Base-by-base conservation (phyloP, 2,329 filamentous ascomycete species). In the Sclerotinia spermophila region DNA sequence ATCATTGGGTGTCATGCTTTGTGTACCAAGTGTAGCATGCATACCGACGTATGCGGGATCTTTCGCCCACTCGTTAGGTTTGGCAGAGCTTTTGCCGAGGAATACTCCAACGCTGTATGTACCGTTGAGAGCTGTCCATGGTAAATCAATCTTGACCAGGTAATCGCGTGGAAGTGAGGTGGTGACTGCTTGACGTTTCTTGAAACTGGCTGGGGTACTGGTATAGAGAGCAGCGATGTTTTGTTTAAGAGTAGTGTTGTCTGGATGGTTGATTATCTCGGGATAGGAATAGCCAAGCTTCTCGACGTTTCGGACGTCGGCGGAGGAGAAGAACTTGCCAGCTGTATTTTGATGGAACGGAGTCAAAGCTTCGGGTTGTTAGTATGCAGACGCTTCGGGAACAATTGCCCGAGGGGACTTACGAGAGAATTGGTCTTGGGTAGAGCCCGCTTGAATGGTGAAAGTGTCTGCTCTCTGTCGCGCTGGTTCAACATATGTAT, bases 251-350 rank as follows among this genome's bases (percentile, higher is more conserved):
- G 71, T 67, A 5, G 13, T 15, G 44, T 71, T 69, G 33, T 30
- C 30, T 19, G 70, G 67, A 19, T 65, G 45, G 33, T 66, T 48
- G 38, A 62, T 24, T 6, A 69, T 27, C 74, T 94, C 92, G 0
- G 87, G 83, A 77, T 96, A 96, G 0, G 87, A 89, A 78, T 95
- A 95, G 19, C 89, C 89, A 78, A 95, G 90, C 2, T 81, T 42
- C 17, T 59, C 51, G 33, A 62, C 60, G 5, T 68, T 45, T 24
- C 70, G 71, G 11, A 68, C 62, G 17, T 59, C 61, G 6, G 55
- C 35, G 10, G 70, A 64, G 2, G 58, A 48, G 60, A 55, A 73
- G 40, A 67, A 73, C 1, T 61, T 72, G 5, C 48, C 59, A 5
- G 44, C 56, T 5, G 68, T 62, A 10, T 61, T 83, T 60, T 83